Evolutionary conservation across 179 eudicot species (phyloP).

Genomic region (Carnegiea gigantea): DNA sequence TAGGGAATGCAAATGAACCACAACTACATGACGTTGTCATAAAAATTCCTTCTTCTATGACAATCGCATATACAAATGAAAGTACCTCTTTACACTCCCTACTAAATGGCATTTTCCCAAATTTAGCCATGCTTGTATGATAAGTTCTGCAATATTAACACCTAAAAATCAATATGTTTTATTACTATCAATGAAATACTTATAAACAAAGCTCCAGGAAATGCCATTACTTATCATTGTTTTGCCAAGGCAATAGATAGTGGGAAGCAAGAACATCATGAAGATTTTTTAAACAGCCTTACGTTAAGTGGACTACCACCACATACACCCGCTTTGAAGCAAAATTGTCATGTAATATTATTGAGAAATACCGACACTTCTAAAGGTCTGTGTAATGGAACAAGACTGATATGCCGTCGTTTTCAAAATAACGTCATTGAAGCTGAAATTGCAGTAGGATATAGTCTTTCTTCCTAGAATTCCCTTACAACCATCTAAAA

Average conservation of each 20-base stretch:
- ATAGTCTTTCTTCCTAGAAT: conserved; percentile 6
- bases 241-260: neutral
- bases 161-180: neutral
- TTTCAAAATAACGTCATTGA: conserved; percentile 7
- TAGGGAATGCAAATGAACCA: neutral
- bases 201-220: neutral
- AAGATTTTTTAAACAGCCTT: conserved; percentile 11
- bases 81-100: too few species aligned
- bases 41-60: neutral
- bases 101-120: too few species aligned
- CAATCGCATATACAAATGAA: too few species aligned
- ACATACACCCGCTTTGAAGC: neutral
- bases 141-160: conserved; percentile 3
- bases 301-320: neutral
- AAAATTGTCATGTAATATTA: neutral
- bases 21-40: too few species aligned
- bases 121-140: neutral
- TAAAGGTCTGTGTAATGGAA: conserved; percentile 6
- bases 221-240: neutral
- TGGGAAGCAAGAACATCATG: neutral
- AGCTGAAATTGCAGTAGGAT: neutral
- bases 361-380: neutral
- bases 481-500: conserved; percentile 2
- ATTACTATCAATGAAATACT: neutral
- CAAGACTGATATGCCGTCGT: neutral